Evolutionary conservation across 139 green algal species (phyloP).

Genomic region (Spirogloea muscicola): DNA sequence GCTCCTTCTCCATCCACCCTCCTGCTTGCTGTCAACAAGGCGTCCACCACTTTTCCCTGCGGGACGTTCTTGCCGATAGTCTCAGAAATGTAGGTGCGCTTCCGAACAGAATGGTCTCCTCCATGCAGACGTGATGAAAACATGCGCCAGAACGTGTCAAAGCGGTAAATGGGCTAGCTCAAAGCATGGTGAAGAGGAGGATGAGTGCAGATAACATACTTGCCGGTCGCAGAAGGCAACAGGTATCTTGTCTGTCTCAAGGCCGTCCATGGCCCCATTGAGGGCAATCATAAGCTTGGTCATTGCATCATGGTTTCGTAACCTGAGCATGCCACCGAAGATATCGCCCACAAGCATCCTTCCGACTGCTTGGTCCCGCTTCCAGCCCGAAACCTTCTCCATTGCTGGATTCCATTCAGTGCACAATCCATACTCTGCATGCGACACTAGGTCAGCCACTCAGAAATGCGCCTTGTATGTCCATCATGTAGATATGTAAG

Average conservation of each 20-base stretch:
- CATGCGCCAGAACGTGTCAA: too few species aligned
- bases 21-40: slow-evolving; percentile 42
- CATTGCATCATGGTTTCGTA: slow-evolving; percentile 26
- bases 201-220: slow-evolving; percentile 3
- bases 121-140: too few species aligned
- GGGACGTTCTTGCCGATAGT: too few species aligned
- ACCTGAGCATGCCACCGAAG: slow-evolving; percentile 31
- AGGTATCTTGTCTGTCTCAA: slow-evolving; percentile 36
- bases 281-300: slow-evolving; percentile 49
- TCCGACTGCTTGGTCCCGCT: slow-evolving; percentile 28
- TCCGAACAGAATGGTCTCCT: too few species aligned
- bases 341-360: slow-evolving; percentile 51
- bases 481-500: not conserved
- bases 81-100: too few species aligned
- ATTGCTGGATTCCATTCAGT: slow-evolving; percentile 48
- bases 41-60: slow-evolving; percentile 24
- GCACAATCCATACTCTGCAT: slow-evolving; percentile 30
- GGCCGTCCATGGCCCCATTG: slow-evolving; percentile 47
- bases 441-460: not conserved
- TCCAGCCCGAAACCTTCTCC: slow-evolving; percentile 35
- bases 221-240: slow-evolving; percentile 39
- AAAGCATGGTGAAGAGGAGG: not conserved
- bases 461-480: not conserved
- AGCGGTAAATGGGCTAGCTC: too few species aligned
- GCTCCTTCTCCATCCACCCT: slow-evolving; percentile 32